These are phyloP conservation scores for Peniophora sp. DNA, from an alignment of 1,284 basidiomycete species.

Conservation along the genomic window DNA sequence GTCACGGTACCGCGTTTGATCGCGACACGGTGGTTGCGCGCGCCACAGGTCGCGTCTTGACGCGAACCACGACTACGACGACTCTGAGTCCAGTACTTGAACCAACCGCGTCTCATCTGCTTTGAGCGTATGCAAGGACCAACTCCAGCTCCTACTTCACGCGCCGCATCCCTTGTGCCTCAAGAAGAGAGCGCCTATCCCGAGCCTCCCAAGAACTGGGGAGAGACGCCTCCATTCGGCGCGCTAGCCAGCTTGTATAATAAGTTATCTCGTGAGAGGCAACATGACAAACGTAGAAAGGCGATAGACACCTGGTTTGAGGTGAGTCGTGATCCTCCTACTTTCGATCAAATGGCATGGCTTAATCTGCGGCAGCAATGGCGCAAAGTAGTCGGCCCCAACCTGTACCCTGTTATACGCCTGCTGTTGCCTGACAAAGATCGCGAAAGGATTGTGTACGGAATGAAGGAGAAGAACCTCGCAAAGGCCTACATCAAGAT, in stretches of 20 bases:
- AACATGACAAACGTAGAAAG: slow-evolving; percentile 59
- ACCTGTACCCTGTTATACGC: slow-evolving; percentile 70
- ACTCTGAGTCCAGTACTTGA: background rate
- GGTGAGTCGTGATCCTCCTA: slow-evolving; percentile 35
- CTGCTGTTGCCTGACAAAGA: slow-evolving; percentile 86
- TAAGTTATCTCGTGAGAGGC: slow-evolving; percentile 59
- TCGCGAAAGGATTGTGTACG: slow-evolving; percentile 82
- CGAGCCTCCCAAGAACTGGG: slow-evolving; percentile 51
- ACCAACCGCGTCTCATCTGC: background rate
- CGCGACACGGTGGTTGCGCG: no score
- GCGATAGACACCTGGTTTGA: slow-evolving; percentile 65
- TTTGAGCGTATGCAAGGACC: slow-evolving; percentile 45
- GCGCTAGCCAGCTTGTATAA: slow-evolving; percentile 62
- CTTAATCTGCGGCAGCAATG: slow-evolving; percentile 49
- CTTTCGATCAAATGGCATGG: slow-evolving; percentile 4
- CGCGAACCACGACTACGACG: background rate
- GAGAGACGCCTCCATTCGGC: slow-evolving; percentile 59
- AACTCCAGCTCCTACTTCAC: slow-evolving; percentile 44
- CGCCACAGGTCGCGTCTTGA: background rate
- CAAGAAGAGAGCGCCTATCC: slow-evolving; percentile 25
- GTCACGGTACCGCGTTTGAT: slow-evolving; percentile 4
- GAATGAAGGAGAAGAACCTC: slow-evolving; percentile 85
- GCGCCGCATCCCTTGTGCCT: slow-evolving; percentile 16
- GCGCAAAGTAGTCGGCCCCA: slow-evolving; percentile 65
- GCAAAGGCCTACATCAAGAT: slow-evolving; percentile 87